Evolutionary conservation across 2,329 filamentous ascomycete genomes (phyloP).

Genomic region (Exophiala aquamarina): DNA sequence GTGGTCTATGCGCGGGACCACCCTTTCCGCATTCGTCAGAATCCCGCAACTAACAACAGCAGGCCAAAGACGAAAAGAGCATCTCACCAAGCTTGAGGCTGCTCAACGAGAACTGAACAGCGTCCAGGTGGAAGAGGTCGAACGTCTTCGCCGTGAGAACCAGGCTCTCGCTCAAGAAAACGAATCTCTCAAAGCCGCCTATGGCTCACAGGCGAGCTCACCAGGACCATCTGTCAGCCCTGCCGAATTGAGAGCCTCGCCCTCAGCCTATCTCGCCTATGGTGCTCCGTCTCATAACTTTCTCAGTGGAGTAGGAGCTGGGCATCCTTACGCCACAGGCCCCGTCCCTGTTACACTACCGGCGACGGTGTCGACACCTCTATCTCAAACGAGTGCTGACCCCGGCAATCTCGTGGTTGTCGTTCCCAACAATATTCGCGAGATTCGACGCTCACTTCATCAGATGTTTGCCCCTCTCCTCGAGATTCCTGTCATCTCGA

Average conservation of each 20-base stretch:
- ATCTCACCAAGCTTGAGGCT: slow-evolving; percentile 44
- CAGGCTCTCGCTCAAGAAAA: slow-evolving; percentile 42
- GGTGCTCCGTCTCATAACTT: slow-evolving; percentile 17
- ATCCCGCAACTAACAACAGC: slow-evolving; percentile 12
- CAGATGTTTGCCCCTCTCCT: slow-evolving; percentile 38
- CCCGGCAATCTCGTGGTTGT: slow-evolving; percentile 27
- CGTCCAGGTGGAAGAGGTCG: slow-evolving; percentile 43
- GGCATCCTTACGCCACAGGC: slow-evolving; percentile 11
- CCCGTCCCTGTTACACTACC: slow-evolving; percentile 10
- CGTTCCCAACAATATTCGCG: slow-evolving; percentile 37
- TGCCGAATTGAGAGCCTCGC: slow-evolving; percentile 27
- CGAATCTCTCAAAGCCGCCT: slow-evolving; percentile 37
- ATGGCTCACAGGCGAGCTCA: slow-evolving; percentile 34
- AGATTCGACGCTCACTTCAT: slow-evolving; percentile 36
- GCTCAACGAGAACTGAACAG: slow-evolving; percentile 41
- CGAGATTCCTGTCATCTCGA: slow-evolving; percentile 34
- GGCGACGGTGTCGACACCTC: slow-evolving; percentile 16
- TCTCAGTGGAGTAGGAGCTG: slow-evolving; percentile 12
- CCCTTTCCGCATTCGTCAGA: slow-evolving; percentile 1
- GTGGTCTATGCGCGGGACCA: slow-evolving; percentile 18
- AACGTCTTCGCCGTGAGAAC: slow-evolving; percentile 41
- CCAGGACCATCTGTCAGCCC: slow-evolving; percentile 26
- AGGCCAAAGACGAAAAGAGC: slow-evolving; percentile 47
- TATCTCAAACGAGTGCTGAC: slow-evolving; percentile 19
- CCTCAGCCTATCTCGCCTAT: slow-evolving; percentile 24